Evolutionary conservation across 805 yeast genomes (phyloP).

Genomic region (Suhomyces pyralidae): DNA sequence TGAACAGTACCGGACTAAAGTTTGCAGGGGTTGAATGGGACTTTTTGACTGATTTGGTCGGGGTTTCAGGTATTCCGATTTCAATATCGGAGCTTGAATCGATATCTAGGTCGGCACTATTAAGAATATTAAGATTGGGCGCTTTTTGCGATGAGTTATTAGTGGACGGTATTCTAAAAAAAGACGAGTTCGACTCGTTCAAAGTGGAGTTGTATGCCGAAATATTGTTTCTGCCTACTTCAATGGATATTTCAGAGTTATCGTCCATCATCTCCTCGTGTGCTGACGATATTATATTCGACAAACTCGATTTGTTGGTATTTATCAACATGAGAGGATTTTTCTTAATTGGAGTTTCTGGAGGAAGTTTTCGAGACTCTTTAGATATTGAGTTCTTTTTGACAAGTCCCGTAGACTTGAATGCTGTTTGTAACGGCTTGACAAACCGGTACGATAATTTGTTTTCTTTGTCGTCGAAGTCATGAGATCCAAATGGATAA

Average conservation of each 20-base stretch:
- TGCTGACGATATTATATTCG: conserved; percentile 17
- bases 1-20: conserved; percentile 20
- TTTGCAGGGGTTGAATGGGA: conserved; percentile 28
- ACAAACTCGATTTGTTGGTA: conserved; percentile 17
- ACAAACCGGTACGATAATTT: conserved; percentile 57
- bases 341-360: conserved; percentile 44
- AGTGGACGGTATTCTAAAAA: conserved; percentile 27
- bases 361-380: conserved; percentile 31
- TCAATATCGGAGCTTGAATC: conserved; percentile 19
- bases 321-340: conserved; percentile 38
- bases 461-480: conserved; percentile 38
- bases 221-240: conserved; percentile 35
- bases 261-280: conserved; percentile 18
- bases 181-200: conserved; percentile 33
- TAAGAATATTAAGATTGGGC: conserved; percentile 2
- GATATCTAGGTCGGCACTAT: conserved; percentile 17
- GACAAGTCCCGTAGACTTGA: conserved; percentile 69
- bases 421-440: conserved; percentile 83
- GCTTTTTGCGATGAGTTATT: conserved; percentile 12
- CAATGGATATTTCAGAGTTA: conserved; percentile 34
- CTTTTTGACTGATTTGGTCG: conserved; percentile 33
- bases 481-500: not conserved
- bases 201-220: conserved; percentile 17
- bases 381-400: conserved; percentile 40
- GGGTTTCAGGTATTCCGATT: conserved; percentile 33